Percentiles rank a stretch among this genome's conserved stretches.
phyloP scores from a whole-genome alignment of 306 rosid genomes.

The Ormosia emarginata region DNA sequence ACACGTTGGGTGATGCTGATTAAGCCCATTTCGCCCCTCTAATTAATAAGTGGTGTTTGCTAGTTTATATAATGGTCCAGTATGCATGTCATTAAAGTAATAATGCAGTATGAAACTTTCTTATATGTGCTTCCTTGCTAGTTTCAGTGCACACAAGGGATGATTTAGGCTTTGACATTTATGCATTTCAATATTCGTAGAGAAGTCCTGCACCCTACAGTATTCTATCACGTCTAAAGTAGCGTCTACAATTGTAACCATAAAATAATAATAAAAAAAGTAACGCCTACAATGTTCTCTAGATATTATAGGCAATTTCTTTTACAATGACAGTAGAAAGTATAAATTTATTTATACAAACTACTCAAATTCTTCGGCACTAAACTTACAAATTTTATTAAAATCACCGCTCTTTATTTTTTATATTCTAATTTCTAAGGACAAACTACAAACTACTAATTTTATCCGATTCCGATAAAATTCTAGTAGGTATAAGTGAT shows the following conservation, averaged over 20 bases:
- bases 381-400: neutral
- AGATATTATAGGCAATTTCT: neutral
- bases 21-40: constrained; percentile 3
- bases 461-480: neutral
- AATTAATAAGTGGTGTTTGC: constrained; percentile 18
- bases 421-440: neutral
- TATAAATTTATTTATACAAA: neutral
- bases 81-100: constrained; percentile 32
- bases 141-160: constrained; percentile 13
- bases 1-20: constrained; percentile 30
- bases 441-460: neutral
- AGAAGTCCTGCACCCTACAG: neutral
- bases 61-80: constrained; percentile 30
- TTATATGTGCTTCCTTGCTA: constrained; percentile 17
- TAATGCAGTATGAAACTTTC: constrained; percentile 11
- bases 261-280: too few species aligned
- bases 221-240: neutral
- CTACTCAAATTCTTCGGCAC: neutral
- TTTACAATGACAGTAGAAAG: neutral
- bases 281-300: neutral
- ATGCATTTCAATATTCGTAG: neutral
- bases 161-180: constrained; percentile 30
- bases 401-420: neutral
- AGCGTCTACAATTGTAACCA: neutral
- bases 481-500: neutral